Base-by-base conservation (phyloP, 331 rosid genomes). In the Saraca asoca region DNA sequence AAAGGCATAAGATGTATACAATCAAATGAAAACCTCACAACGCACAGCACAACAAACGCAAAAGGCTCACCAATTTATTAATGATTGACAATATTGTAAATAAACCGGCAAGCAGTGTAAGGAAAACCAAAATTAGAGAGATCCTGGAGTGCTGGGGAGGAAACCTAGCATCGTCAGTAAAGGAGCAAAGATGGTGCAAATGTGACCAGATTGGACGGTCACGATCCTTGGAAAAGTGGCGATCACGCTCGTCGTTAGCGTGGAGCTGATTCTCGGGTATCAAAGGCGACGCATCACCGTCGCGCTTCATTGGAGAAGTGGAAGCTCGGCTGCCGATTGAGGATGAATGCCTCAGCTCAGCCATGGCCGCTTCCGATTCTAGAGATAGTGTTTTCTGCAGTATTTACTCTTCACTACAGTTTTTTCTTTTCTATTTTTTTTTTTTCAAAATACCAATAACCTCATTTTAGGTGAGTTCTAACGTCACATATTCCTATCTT, bases 241-340 rank as follows among this genome's bases (percentile, higher is more conserved):
- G 97, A 72, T 85, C 91, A 65, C 61, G 87, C 38, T 79, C 81
- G 42, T 77, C 79, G 58, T 73, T 84, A 76, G 80, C 76, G 50
- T 41, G 63, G 50, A 79, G 75, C 72, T 68, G 72, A 37, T 71
- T 69, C 37, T 79, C 87, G 7, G 91, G 62, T 6, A 83, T 48
- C 38, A 88, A 61, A 51, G 97, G 97, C 1, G 95, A 85, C 3
- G 89, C 71, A 54, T 80, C 95, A 8, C 58, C 89, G 64, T 90
- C 99, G 53, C 97, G 95, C 80, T 86, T 90, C 88, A 86, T 78
- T 53, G 99, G 97, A 56, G 97, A 94, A 43, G 96, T 86, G 16
- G 83, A 33, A 69, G 86, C 80, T 38, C 97, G 95, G 48, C 69
- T 53, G 39, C 95, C 97, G 50, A 84, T 52, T 58, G 98, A 77